These are phyloP conservation scores for Macrolepiota dolichaula DNA, from an alignment of 768 basidiomycete species.

Conservation along the genomic window DNA sequence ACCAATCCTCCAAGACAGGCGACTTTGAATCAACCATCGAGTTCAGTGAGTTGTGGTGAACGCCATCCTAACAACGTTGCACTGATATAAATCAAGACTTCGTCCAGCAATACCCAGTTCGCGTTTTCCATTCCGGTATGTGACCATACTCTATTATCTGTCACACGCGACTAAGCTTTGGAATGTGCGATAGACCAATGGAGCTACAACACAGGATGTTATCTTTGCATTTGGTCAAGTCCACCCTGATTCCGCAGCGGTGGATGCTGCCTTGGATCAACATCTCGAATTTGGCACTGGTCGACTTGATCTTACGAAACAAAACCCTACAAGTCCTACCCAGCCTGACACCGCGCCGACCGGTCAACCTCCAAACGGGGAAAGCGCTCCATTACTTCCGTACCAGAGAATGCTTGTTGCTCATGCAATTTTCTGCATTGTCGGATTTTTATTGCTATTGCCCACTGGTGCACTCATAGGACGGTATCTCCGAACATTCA, in stretches of 20 bases:
- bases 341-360: constrained; percentile 14
- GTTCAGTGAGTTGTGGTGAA: constrained; percentile 29
- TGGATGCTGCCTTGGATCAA: constrained; percentile 40
- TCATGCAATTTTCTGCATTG: constrained; percentile 47
- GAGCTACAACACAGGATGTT: constrained; percentile 36
- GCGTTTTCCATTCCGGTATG: constrained; percentile 51
- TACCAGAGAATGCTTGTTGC: constrained; percentile 51
- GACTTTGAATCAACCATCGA: constrained; percentile 30
- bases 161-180: neutral
- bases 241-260: constrained; percentile 43
- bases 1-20: constrained; percentile 50
- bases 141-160: constrained; percentile 6
- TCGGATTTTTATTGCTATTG: constrained; percentile 52
- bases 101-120: constrained; percentile 40
- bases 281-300: constrained; percentile 44
- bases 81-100: constrained; percentile 26
- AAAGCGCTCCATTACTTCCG: constrained; percentile 35
- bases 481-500: constrained; percentile 49
- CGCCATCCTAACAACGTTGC: neutral
- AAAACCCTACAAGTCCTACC: constrained; percentile 16
- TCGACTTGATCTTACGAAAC: constrained; percentile 46
- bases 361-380: neutral
- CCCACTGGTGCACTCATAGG: constrained; percentile 52
- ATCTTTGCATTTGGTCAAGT: constrained; percentile 59
- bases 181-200: constrained; percentile 33